phyloP scores from a whole-genome alignment of 768 basidiomycete genomes.

The Psilocybe tampanensis region DNA sequence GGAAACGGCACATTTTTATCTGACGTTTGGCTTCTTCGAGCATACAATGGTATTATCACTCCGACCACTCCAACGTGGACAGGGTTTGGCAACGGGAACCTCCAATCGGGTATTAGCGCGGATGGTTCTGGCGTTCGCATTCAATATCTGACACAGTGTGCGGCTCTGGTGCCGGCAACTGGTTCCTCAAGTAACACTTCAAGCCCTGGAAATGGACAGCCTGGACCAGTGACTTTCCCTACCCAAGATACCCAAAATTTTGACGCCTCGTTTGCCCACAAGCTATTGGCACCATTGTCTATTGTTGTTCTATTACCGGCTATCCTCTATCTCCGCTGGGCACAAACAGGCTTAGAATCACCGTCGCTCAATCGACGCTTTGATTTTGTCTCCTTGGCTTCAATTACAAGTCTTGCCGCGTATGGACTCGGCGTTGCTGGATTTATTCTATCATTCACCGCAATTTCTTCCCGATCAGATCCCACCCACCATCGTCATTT shows the following conservation, averaged over 20 bases:
- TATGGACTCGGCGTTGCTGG: conserved; percentile 68
- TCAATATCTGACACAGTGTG: conserved; percentile 63
- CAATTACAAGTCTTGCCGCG: conserved; percentile 39
- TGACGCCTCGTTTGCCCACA: conserved; percentile 46
- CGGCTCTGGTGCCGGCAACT: conserved; percentile 32
- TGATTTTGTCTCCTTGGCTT: conserved; percentile 36
- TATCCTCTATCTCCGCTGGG: conserved; percentile 38
- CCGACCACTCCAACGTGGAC: conserved; percentile 58
- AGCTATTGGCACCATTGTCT: conserved; percentile 47
- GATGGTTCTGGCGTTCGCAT: conserved; percentile 68
- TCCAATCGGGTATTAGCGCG: conserved; percentile 66
- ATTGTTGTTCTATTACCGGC: conserved; percentile 38
- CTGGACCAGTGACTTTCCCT: neutral
- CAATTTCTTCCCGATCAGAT: conserved; percentile 38
- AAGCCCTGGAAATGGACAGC: conserved; percentile 4
- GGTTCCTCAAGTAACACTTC: neutral
- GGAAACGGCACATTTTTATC: conserved; percentile 64
- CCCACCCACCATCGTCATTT: conserved; percentile 33
- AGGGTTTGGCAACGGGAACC: conserved; percentile 63
- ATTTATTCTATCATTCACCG: conserved; percentile 63
- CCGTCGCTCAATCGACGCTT: conserved; percentile 10
- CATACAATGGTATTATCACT: conserved; percentile 66
- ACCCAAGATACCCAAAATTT: conserved; percentile 11
- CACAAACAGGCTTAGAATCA: conserved; percentile 4
- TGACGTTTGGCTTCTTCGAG: conserved; percentile 79